phyloP scores from a whole-genome alignment of 306 rosid species.

The Cucumis hystrix region DNA sequence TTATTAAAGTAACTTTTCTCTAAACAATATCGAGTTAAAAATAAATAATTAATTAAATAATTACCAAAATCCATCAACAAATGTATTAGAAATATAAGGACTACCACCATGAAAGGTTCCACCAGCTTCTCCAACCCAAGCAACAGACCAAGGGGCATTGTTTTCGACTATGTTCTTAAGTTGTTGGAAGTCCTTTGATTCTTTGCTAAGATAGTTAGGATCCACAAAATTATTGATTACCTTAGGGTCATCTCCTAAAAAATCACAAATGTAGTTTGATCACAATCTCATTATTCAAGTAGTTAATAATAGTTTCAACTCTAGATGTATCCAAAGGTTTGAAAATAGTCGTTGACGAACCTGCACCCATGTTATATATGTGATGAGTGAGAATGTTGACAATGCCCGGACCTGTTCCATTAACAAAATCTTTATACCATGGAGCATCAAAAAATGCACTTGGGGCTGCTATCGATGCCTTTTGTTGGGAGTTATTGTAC shows the following conservation, averaged over 20 bases:
- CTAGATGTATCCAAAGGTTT: too few species aligned
- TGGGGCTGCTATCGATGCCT: constrained; percentile 65
- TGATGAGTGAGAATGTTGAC: constrained; percentile 56
- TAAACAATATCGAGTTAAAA: too few species aligned
- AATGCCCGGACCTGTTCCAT: constrained; percentile 43
- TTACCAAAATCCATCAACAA: constrained; percentile 84
- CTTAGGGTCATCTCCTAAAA: constrained; percentile 43
- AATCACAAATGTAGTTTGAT: background rate
- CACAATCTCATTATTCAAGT: too few species aligned
- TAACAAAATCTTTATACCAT: constrained; percentile 55
- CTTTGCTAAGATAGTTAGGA: constrained; percentile 36
- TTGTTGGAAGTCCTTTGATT: constrained; percentile 22
- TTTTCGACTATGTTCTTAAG: constrained; percentile 33
- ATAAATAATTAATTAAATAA: background rate
- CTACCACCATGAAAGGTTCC: constrained; percentile 81
- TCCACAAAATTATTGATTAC: constrained; percentile 38
- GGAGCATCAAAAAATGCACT: constrained; percentile 60
- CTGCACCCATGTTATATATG: constrained; percentile 80
- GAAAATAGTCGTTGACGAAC: constrained; percentile 15
- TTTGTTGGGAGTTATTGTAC: constrained; percentile 24
- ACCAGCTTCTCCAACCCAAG: constrained; percentile 97
- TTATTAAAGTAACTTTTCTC: background rate
- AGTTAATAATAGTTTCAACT: too few species aligned
- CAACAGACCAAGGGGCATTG: constrained; percentile 62
- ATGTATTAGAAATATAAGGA: constrained; percentile 50